Percentiles rank a stretch among this genome's conserved stretches.
Evolutionary conservation across 1,139 yeast genomes (phyloP).

Genomic region (Pichia inconspicua): DNA sequence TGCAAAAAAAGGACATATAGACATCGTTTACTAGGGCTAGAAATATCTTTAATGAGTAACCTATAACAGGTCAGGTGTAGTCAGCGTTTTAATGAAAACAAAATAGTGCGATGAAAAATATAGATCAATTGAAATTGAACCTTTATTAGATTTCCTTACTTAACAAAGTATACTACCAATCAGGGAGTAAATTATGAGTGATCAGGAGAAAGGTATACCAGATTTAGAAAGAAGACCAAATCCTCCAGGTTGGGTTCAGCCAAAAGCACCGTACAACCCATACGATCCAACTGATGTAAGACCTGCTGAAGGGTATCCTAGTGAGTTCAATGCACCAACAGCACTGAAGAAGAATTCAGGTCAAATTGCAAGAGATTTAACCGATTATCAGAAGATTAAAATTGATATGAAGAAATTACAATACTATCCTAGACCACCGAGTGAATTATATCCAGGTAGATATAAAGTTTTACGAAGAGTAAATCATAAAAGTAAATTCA

Average conservation of each 20-base stretch:
- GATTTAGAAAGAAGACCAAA: conserved; percentile 54
- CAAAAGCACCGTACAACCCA: conserved; percentile 79
- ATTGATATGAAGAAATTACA: conserved; percentile 66
- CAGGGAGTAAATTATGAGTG: not conserved
- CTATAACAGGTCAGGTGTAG: not conserved
- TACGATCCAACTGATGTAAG: conserved; percentile 70
- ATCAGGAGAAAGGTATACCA: conserved; percentile 6
- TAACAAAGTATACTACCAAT: not conserved
- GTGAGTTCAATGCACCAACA: conserved; percentile 60
- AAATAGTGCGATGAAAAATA: not conserved
- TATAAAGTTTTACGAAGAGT: conserved; percentile 62
- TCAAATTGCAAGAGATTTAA: conserved; percentile 57
- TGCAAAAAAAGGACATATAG: conserved; percentile 29
- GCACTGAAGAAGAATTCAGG: conserved; percentile 45
- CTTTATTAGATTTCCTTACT: too few species aligned
- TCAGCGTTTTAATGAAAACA: not conserved
- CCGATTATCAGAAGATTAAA: conserved; percentile 62
- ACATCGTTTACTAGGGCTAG: conserved; percentile 1
- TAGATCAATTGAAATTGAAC: too few species aligned
- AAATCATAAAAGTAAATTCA: conserved; percentile 47
- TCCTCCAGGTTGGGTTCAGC: conserved; percentile 78
- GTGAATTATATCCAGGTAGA: conserved; percentile 72
- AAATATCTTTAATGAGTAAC: not conserved
- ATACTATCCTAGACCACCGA: conserved; percentile 72
- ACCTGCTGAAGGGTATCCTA: conserved; percentile 81